Conservation (phyloP, 257 asterid species). For the Apocynum venetum region DNA sequence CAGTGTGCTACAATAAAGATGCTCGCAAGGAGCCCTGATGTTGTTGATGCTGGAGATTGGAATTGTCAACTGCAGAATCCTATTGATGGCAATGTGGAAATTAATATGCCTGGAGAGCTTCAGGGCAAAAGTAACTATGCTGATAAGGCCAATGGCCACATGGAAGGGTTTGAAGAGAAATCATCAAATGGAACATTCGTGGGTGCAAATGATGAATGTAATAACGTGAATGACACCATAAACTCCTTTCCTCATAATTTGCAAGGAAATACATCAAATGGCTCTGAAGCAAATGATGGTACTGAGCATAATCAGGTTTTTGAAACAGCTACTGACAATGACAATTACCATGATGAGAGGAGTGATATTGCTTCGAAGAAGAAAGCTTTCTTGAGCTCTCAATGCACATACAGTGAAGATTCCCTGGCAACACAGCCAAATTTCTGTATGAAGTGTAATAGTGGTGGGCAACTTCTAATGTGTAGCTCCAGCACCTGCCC, state of each 20-base stretch:
- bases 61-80: conserved; percentile 20
- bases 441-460: conserved; percentile 50
- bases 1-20: conserved; percentile 21
- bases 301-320: conserved; percentile 15
- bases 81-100: conserved; percentile 16
- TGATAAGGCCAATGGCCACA: conserved; percentile 20
- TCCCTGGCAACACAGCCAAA: conserved; percentile 37
- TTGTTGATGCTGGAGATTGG: conserved; percentile 24
- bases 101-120: conserved; percentile 20
- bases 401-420: conserved; percentile 41
- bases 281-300: conserved; percentile 21
- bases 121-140: conserved; percentile 27
- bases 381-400: conserved; percentile 47
- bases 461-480: conserved; percentile 40
- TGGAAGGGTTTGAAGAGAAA: conserved; percentile 19
- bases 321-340: conserved; percentile 34
- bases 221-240: conserved; percentile 17
- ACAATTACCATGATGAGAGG: conserved; percentile 41
- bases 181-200: conserved; percentile 9
- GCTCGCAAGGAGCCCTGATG: conserved; percentile 10
- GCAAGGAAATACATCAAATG: conserved; percentile 19
- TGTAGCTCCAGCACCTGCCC: conserved; percentile 53
- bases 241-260: not conserved
- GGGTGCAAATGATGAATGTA: conserved; percentile 7
- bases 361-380: conserved; percentile 35